Conservation (phyloP, 805 yeast species). For the Metschnikowia cerradonensis region DNA sequence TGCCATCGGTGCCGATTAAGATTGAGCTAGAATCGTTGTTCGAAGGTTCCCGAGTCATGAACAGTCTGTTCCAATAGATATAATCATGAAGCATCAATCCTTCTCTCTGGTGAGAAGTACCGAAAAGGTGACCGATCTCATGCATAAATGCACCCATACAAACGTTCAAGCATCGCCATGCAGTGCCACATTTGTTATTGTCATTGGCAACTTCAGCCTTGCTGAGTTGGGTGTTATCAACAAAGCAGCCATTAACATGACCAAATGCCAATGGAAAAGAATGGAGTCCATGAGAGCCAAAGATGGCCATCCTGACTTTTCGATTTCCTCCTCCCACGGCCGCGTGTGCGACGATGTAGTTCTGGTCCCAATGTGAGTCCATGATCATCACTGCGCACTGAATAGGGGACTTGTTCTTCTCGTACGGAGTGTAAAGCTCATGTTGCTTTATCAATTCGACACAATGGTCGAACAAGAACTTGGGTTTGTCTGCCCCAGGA, state of each 20-base stretch:
- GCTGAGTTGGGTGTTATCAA: constrained; percentile 65
- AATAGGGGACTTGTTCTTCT: constrained; percentile 39
- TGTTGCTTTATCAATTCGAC: constrained; percentile 54
- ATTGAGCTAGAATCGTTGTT: constrained; percentile 46
- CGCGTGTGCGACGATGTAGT: constrained; percentile 78
- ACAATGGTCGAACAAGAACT: constrained; percentile 77
- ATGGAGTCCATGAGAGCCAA: constrained; percentile 89
- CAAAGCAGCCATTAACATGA: constrained; percentile 60
- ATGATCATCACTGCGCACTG: constrained; percentile 83
- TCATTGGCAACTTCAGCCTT: constrained; percentile 85
- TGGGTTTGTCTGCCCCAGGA: constrained; percentile 61
- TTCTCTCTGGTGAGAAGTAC: constrained; percentile 85
- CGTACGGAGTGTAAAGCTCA: constrained; percentile 42
- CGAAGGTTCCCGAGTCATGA: constrained; percentile 61
- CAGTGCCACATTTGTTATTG: constrained; percentile 72
- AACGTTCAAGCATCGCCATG: constrained; percentile 85
- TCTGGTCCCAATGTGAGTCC: constrained; percentile 81
- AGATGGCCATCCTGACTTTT: constrained; percentile 73
- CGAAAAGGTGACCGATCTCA: constrained; percentile 87
- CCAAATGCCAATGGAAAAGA: constrained; percentile 90
- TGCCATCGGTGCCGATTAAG: constrained; percentile 34
- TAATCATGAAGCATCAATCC: constrained; percentile 93
- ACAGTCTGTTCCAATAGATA: constrained; percentile 73
- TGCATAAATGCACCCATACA: constrained; percentile 94
- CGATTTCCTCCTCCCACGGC: constrained; percentile 89